Conservation (phyloP, 2,329 filamentous ascomycete genomes). For the Penicillium sp. region DNA sequence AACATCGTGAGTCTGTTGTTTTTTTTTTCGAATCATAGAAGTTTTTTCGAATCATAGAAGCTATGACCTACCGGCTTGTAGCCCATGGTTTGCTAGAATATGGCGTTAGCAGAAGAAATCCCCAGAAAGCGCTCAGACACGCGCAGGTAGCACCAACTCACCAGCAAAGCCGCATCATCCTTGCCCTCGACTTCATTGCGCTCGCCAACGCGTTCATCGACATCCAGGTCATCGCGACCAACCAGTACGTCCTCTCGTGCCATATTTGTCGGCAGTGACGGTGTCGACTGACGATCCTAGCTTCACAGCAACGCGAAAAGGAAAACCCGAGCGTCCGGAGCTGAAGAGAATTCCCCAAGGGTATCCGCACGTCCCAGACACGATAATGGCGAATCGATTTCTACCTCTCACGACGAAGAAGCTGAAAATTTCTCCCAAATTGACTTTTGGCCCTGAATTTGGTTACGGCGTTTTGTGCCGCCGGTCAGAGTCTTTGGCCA, state of each 20-base stretch:
- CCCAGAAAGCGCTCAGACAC: not conserved
- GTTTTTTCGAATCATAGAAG: too few species aligned
- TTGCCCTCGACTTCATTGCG: slow-evolving; percentile 27
- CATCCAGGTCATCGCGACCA: slow-evolving; percentile 22
- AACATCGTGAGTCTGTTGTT: not conserved
- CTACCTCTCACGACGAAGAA: not conserved
- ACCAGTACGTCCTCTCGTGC: slow-evolving; percentile 18
- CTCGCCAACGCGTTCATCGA: slow-evolving; percentile 27
- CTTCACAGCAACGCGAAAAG: not conserved
- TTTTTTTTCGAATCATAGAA: slow-evolving; percentile 18
- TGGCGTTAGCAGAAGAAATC: slow-evolving; percentile 7
- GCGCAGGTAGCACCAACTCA: slow-evolving; percentile 17
- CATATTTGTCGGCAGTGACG: too few species aligned
- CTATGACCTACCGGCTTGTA: slow-evolving; percentile 52
- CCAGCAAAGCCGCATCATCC: slow-evolving; percentile 40
- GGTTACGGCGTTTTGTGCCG: slow-evolving; percentile 10
- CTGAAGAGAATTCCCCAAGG: too few species aligned
- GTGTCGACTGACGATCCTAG: not conserved
- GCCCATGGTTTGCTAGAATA: slow-evolving; percentile 48
- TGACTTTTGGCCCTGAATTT: slow-evolving; percentile 9
- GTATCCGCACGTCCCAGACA: too few species aligned
- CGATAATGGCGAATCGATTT: too few species aligned
- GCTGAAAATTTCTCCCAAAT: slow-evolving; percentile 13
- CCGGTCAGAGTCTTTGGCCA: slow-evolving; percentile 10
- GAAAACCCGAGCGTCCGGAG: too few species aligned